Evolutionary conservation across 1,284 basidiomycete species (phyloP), one percentile per base, ranked within the genome.

Genomic region (Melampsora occidentalis): DNA sequence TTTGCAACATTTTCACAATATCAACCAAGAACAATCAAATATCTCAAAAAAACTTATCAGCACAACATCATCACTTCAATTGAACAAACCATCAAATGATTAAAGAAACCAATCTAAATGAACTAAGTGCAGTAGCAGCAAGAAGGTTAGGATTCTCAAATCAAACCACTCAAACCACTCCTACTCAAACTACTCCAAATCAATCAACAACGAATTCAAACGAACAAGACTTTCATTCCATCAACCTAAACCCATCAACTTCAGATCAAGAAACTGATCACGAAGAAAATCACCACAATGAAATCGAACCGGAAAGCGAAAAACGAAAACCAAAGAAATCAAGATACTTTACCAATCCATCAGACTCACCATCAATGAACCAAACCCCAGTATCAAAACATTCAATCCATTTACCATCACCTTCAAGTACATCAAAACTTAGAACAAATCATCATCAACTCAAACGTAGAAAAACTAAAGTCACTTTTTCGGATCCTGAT

Each of bases 171-270:
- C 28, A 28, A 28, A 2, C 39, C 1, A 39, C 39, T 39, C 39
- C 28, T 28, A 39, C 39, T 39, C 39, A 39, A 39, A 39, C 42
- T 16, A 57, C n/a, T 7, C 4, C 20, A 59, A 59, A 59, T 10
- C 53, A 59, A 59, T 59, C 53, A 59, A 59, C 18, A 57, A 16
- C 18, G 10, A 20, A 57, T 59, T 59, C 53, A 59, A 59, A 59
- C 2, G n/a, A 59, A 59, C 53, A 22, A 59, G 53, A 59, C 7
- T 59, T 28, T 25, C 20, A 25, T 59, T 59, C 53, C 5, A 59
- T 59, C n/a, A n/a, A 59, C 53, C 6, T n/a, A 1, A 59, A 16
- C 28, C 18, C 22, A 25, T 18, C 18, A 59, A 59, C 7, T 16
- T 59, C 53, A 25, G 53, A 59, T 14, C 22, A 59, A 59, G 53